A percentile compares a stretch with the other conserved stretches of the same genome.
These are phyloP conservation scores for Prunus persica DNA, from an alignment of 306 rosid species.

Conservation along the genomic window DNA sequence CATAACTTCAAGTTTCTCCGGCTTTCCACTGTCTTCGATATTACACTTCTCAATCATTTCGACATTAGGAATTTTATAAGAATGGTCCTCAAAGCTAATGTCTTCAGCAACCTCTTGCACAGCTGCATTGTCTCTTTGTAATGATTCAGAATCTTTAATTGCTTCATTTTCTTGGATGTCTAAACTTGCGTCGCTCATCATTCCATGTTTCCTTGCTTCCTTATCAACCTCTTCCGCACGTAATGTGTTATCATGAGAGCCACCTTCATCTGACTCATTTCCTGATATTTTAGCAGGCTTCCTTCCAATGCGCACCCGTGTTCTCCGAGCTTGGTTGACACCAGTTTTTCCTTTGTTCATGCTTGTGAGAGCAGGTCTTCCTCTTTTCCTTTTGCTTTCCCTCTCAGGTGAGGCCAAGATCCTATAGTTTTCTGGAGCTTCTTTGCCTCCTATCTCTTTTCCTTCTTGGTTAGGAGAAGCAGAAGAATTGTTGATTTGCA, in stretches of 20 bases:
- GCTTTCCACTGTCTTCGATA: constrained; percentile 22
- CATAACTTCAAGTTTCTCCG: constrained; percentile 41
- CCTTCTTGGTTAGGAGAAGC: constrained; percentile 26
- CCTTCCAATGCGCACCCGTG: constrained; percentile 35
- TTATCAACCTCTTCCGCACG: constrained; percentile 24
- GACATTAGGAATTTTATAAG: constrained; percentile 27
- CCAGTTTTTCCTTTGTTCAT: constrained; percentile 35
- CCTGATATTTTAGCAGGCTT: constrained; percentile 63
- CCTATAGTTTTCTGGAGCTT: constrained; percentile 27
- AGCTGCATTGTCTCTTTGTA: constrained; percentile 16
- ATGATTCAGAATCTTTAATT: constrained; percentile 27
- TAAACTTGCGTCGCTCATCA: constrained; percentile 16
- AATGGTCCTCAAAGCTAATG: constrained; percentile 15
- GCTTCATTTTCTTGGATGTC: constrained; percentile 22
- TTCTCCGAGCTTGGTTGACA: constrained; percentile 45
- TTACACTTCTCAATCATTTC: constrained; percentile 31
- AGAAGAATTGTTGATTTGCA: constrained; percentile 21
- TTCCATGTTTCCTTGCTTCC: constrained; percentile 16
- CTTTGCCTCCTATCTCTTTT: constrained; percentile 29
- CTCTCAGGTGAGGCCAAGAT: constrained; percentile 32
- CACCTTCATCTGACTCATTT: constrained; percentile 58
- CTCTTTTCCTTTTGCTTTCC: constrained; percentile 55
- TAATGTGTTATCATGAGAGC: constrained; percentile 31
- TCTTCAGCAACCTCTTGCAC: constrained; percentile 30
- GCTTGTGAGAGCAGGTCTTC: constrained; percentile 59